Percentiles rank a stretch among this genome's conserved stretches.
These are phyloP conservation scores for Gynostemma pentaphyllum DNA, from an alignment of 306 rosid species.

Conservation along the genomic window DNA sequence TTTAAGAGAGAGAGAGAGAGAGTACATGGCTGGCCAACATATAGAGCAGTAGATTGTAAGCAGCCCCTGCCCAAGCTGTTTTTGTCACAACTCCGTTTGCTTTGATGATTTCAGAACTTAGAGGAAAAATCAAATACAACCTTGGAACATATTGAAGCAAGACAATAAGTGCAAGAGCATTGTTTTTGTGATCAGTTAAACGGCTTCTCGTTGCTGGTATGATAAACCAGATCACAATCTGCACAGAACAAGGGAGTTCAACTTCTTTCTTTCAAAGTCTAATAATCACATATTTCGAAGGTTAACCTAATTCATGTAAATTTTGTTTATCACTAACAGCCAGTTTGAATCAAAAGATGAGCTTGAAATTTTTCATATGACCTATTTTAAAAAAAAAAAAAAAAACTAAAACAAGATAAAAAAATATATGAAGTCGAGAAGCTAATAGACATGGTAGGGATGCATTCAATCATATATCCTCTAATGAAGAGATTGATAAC, in stretches of 20 bases:
- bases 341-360: too few relatives aligned
- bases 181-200: constrained; percentile 63
- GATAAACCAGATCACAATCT: constrained; percentile 92
- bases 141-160: constrained; percentile 88
- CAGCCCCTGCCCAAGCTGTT: constrained; percentile 99
- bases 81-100: constrained; percentile 98
- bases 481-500: too few relatives aligned
- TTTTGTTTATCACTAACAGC: not conserved
- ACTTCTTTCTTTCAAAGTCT: constrained; percentile 5
- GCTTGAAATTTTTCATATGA: too few relatives aligned
- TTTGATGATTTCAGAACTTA: constrained; percentile 77
- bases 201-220: constrained; percentile 77
- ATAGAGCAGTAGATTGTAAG: constrained; percentile 78
- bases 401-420: too few relatives aligned
- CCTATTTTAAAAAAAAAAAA: too few relatives aligned
- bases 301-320: constrained; percentile 2
- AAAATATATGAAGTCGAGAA: too few relatives aligned
- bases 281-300: not conserved
- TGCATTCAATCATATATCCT: too few relatives aligned
- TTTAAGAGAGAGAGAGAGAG: not conserved
- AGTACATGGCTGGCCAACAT: constrained; percentile 97
- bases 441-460: too few relatives aligned
- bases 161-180: constrained; percentile 94
- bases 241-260: constrained; percentile 27
- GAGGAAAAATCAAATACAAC: constrained; percentile 86